These are phyloP conservation scores for sorghum (Sorghum bicolor) DNA, from an alignment of 176 grass and related monocot species.

Conservation along the genomic window DNA sequence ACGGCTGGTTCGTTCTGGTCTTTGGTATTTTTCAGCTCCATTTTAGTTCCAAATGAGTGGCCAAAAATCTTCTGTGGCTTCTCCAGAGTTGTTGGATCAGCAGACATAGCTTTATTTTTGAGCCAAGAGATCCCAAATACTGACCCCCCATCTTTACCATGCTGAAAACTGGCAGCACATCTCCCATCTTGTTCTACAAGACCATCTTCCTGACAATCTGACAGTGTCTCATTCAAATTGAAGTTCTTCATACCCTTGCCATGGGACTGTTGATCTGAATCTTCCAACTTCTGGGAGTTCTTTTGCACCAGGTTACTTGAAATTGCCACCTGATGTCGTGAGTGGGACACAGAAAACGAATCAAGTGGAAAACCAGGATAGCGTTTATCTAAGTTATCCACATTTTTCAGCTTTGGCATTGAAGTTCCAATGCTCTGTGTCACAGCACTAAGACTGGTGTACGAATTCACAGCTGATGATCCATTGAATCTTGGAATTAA, in stretches of 20 bases:
- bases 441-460: slow-evolving; percentile 17
- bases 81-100: slow-evolving; percentile 30
- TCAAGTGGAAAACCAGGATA: slow-evolving; percentile 34
- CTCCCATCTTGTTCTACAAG: slow-evolving; percentile 17
- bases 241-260: slow-evolving; percentile 43
- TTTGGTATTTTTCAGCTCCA: slow-evolving; percentile 29
- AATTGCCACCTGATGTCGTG: slow-evolving; percentile 15
- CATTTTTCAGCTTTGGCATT: slow-evolving; percentile 12
- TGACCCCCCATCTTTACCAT: slow-evolving; percentile 22
- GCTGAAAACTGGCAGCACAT: slow-evolving; percentile 29
- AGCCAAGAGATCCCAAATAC: slow-evolving; percentile 38
- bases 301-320: slow-evolving; percentile 35
- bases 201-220: slow-evolving; percentile 39
- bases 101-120: slow-evolving; percentile 47
- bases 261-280: slow-evolving; percentile 35
- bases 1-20: slow-evolving; percentile 7
- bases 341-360: slow-evolving; percentile 25
- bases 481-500: slow-evolving; percentile 44
- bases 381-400: slow-evolving; percentile 25
- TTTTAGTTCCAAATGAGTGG: slow-evolving; percentile 37
- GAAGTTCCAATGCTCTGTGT: slow-evolving; percentile 33
- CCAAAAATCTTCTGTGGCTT: slow-evolving; percentile 37
- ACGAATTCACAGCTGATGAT: slow-evolving; percentile 29
- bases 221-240: slow-evolving; percentile 64
- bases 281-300: slow-evolving; percentile 33